These are phyloP conservation scores for Fistulina hepatica DNA, from an alignment of 1,284 basidiomycete species.

Conservation along the genomic window DNA sequence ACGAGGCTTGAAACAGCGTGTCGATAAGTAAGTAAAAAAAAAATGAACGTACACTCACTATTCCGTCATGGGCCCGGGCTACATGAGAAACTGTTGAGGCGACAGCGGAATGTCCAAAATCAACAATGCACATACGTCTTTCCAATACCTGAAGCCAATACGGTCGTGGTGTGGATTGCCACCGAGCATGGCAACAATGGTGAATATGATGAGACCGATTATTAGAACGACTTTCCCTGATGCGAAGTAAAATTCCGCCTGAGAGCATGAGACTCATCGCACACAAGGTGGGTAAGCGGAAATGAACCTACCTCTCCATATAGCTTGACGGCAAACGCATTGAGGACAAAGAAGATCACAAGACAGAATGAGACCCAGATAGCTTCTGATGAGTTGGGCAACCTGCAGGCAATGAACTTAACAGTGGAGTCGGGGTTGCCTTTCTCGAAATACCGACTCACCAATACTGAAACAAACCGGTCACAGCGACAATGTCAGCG, in stretches of 20 bases:
- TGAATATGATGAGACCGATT: conserved; percentile 35
- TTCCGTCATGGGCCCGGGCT: conserved; percentile 11
- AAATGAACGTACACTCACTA: conserved; percentile 4
- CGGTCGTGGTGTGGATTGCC: conserved; percentile 35
- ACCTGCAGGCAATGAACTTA: conserved; percentile 1
- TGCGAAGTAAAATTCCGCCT: conserved; percentile 25
- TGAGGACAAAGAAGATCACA: conserved; percentile 10
- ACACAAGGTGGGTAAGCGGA: no score
- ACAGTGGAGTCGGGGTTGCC: not conserved
- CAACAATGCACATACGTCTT: conserved; percentile 7
- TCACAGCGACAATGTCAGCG: conserved; percentile 11
- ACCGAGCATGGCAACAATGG: conserved; percentile 34
- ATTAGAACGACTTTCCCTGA: conserved; percentile 31
- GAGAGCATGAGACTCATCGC: no score
- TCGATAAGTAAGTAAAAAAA: not conserved
- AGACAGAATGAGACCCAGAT: conserved; percentile 12
- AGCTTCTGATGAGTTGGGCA: conserved; percentile 10
- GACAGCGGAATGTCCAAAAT: not conserved
- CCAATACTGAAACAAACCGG: conserved; percentile 12
- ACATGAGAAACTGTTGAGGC: not conserved
- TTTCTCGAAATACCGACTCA: not conserved
- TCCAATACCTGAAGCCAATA: conserved; percentile 34
- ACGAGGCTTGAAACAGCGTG: conserved; percentile 2
- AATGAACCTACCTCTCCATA: conserved; percentile 20
- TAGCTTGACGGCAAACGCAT: conserved; percentile 9